phyloP scores from a whole-genome alignment of 257 asterid species.

The Gentiana dahurica region DNA sequence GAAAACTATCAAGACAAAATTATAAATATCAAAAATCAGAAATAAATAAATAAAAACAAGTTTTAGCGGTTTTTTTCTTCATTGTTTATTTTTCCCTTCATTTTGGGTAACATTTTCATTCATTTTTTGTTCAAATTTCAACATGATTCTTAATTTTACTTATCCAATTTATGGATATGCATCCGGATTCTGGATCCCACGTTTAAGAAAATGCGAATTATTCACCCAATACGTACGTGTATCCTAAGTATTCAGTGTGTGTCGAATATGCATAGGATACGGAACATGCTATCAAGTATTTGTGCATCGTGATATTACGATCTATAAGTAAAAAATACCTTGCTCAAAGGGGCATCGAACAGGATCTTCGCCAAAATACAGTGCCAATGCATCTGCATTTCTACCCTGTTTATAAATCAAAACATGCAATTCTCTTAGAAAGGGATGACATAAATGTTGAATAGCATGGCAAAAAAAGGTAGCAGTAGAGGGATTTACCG shows the following conservation, averaged over 20 bases:
- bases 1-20: too few relatives aligned
- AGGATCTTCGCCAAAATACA: slow-evolving; percentile 90
- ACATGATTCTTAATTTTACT: background rate
- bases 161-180: too few relatives aligned
- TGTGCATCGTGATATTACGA: background rate
- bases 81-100: too few relatives aligned
- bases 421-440: slow-evolving; percentile 2
- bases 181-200: background rate
- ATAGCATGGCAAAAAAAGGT: slow-evolving; percentile 1
- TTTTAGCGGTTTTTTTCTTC: too few relatives aligned
- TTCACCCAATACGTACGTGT: background rate
- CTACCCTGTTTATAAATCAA: slow-evolving; percentile 45
- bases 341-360: slow-evolving; percentile 81
- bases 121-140: background rate
- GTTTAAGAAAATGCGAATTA: background rate
- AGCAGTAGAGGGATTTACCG: slow-evolving; percentile 28
- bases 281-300: too few relatives aligned
- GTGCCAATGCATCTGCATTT: slow-evolving; percentile 80
- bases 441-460: background rate
- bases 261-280: background rate
- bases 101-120: too few relatives aligned
- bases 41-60: too few relatives aligned
- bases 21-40: too few relatives aligned
- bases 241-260: background rate
- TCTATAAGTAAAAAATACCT: slow-evolving; percentile 28